Percentiles rank a stretch among this genome's conserved stretches.
These are phyloP conservation scores for Auricularia sp. DNA, from an alignment of 768 basidiomycete species.

Conservation along the genomic window DNA sequence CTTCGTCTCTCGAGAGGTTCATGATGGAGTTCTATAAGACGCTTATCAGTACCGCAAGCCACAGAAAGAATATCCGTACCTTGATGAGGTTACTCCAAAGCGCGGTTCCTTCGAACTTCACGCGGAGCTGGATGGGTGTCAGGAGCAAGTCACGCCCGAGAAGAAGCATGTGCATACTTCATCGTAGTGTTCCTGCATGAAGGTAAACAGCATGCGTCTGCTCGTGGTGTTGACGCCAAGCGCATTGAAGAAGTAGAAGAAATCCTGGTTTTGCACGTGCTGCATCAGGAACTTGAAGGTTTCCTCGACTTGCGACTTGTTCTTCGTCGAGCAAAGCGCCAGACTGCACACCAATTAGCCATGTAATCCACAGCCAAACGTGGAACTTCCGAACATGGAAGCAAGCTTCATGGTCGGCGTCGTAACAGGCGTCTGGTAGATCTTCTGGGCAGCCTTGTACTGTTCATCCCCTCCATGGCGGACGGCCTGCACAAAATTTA, in stretches of 20 bases:
- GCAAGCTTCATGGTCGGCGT: conserved; percentile 65
- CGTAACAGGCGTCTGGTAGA: conserved; percentile 55
- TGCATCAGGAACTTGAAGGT: conserved; percentile 52
- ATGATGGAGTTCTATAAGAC: conserved; percentile 10
- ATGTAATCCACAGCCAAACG: background rate
- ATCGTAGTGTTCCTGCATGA: conserved; percentile 64
- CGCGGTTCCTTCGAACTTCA: background rate
- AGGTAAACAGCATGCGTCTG: conserved; percentile 43
- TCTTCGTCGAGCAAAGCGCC: conserved; percentile 53
- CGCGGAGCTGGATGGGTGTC: background rate
- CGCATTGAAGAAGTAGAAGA: conserved; percentile 53
- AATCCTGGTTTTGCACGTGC: conserved; percentile 50
- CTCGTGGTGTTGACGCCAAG: conserved; percentile 47
- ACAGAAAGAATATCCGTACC: background rate
- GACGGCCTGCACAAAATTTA: conserved; percentile 42
- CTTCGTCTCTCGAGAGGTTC: background rate
- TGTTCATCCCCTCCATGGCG: conserved; percentile 64
- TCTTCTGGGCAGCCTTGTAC: conserved; percentile 58
- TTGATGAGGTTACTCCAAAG: conserved; percentile 1
- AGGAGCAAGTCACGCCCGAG: background rate
- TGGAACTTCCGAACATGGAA: conserved; percentile 44
- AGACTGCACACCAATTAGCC: conserved; percentile 30
- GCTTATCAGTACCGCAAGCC: too few relatives aligned
- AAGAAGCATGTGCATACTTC: conserved; percentile 29
- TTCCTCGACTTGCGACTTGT: conserved; percentile 46